Base-by-base conservation (phyloP, 768 basidiomycete species). In the Chiua virens region DNA sequence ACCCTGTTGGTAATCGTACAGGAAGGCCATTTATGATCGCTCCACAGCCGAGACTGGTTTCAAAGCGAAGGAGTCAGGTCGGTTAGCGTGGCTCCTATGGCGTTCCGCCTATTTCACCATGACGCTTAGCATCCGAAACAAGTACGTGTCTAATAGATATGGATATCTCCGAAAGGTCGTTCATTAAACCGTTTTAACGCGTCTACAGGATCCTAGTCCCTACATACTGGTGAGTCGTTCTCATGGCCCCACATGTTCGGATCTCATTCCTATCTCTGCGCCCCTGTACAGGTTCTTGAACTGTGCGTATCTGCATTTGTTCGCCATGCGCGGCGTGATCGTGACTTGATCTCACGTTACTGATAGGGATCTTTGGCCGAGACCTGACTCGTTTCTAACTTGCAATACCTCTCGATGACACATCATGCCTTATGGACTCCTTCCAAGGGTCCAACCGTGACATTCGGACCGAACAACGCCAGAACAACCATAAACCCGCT, bases 21-120 rank as follows among this genome's bases (percentile, higher is more conserved):
- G 87, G 87, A 85, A 85, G 73, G 88, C 87, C 1, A 82, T 90
- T 23, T 89, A 87, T 59, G 87, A 89, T 70, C 74, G 83, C 49
- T 78, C 84, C 39, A 71, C 73, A 15, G 71, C 76, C 38, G 72
- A 75, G 42, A 72, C 66, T 40, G 74, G 79, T 21, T 66, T 80
- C 59, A 71, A 82, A 70, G 70, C 75, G 48, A 83, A 81, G 65
- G 80, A 88, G 69, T 75, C 80, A 35, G 82, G 87, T 23, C 76
- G 85, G 34, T 54, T 87, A 35, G 88, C 88, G 11, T 90, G 87
- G 87, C 72, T 90, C 28, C 73, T 90, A 42, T 90, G 88, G 88
- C 76, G 88, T 47, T 86, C 84, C 17, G 87, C 89, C 2, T 91
- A 92, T 69, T 87, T 89, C 65, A 86, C 86, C 6, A 81, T 81